Percentiles rank a stretch among this genome's conserved stretches.
These are phyloP conservation scores for Ganoderma resinaceum DNA, from an alignment of 1,284 basidiomycete species.

Conservation along the genomic window DNA sequence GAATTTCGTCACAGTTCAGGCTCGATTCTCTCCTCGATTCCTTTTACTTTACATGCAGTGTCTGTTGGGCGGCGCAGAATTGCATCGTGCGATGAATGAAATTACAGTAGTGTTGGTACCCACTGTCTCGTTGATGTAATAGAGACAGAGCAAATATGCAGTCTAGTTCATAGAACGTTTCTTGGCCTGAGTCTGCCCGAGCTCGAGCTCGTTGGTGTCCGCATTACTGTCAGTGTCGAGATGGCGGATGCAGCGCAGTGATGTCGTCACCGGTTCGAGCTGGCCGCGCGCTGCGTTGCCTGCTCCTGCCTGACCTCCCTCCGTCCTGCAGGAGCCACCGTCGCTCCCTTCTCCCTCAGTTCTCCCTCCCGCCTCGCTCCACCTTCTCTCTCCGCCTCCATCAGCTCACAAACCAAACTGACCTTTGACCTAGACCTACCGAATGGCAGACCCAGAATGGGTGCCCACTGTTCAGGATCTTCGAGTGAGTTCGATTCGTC, in stretches of 20 bases:
- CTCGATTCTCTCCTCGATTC: not conserved
- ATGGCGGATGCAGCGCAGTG: not conserved
- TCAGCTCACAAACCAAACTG: not conserved
- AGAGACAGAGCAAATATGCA: constrained; percentile 18
- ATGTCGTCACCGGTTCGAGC: not conserved
- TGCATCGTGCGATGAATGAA: constrained; percentile 11
- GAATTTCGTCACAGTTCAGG: not conserved
- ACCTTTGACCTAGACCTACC: not conserved
- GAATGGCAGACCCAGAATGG: constrained; percentile 10
- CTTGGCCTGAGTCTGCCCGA: not conserved
- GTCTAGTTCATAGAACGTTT: not conserved
- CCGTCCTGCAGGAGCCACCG: not conserved
- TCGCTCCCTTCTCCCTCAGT: too few relatives aligned
- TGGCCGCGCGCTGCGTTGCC: not conserved
- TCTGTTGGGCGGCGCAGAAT: constrained; percentile 9
- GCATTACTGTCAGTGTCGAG: not conserved
- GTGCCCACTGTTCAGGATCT: constrained; percentile 50
- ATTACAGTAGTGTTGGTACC: constrained; percentile 22
- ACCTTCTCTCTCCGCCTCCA: not conserved
- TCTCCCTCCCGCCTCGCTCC: not conserved
- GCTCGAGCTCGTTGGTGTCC: not conserved
- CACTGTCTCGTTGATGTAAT: constrained; percentile 26
- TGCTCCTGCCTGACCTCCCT: not conserved
- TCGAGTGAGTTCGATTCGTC: constrained; percentile 40
- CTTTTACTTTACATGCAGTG: not conserved